phyloP scores from a whole-genome alignment of 176 grass and related monocot genomes.

The Eragrostis curvula region DNA sequence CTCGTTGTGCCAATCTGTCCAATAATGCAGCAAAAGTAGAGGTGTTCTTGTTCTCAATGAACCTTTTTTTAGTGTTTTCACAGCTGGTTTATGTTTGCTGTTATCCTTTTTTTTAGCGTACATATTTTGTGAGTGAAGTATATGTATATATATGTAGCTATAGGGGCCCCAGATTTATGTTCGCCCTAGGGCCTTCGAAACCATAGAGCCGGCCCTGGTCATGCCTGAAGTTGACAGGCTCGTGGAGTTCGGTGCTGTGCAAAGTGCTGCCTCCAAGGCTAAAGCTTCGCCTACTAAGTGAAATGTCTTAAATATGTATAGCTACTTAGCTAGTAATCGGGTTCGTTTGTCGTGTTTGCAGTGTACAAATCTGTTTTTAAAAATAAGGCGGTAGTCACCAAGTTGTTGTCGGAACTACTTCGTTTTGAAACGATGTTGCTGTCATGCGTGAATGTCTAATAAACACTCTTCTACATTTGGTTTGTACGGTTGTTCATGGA shows the following conservation, averaged over 20 bases:
- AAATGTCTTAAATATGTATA: neutral
- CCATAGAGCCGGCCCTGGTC: too few species aligned
- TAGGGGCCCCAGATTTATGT: too few species aligned
- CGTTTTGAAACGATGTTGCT: neutral
- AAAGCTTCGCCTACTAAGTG: neutral
- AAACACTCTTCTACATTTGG: neutral
- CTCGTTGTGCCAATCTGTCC: too few species aligned
- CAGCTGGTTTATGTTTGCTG: too few species aligned
- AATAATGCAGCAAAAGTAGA: too few species aligned
- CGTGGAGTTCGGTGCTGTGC: neutral
- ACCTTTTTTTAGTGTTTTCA: too few species aligned
- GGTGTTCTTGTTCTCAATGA: too few species aligned
- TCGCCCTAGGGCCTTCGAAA: too few species aligned
- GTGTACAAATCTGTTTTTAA: neutral
- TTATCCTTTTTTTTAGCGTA: too few species aligned
- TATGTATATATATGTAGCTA: too few species aligned
- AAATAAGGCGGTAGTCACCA: too few species aligned
- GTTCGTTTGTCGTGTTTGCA: neutral
- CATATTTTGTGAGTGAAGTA: too few species aligned
- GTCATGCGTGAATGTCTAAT: neutral
- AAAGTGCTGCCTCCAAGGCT: neutral
- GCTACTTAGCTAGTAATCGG: neutral
- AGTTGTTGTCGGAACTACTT: neutral
- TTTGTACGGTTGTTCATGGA: neutral
- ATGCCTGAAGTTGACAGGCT: slow-evolving; percentile 40